Conservation (phyloP, 768 basidiomycete genomes). For the Suillus alpinus region DNA sequence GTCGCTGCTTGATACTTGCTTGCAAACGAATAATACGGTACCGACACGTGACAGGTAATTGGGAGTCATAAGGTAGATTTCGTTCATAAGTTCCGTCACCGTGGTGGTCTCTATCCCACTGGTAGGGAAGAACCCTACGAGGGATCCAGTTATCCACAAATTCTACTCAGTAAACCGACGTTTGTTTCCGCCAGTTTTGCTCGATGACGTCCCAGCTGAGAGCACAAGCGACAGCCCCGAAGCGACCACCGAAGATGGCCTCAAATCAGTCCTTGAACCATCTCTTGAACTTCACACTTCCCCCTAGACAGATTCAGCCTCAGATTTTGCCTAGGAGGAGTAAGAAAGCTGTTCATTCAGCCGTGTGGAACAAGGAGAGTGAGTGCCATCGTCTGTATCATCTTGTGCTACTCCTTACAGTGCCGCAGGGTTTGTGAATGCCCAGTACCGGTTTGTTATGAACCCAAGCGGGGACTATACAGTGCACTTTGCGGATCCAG, state of each 20-base stretch:
- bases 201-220: slow-evolving; percentile 28
- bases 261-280: slow-evolving; percentile 69
- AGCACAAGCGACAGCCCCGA: slow-evolving; percentile 38
- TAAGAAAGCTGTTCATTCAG: slow-evolving; percentile 60
- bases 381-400: slow-evolving; percentile 37
- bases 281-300: slow-evolving; percentile 91
- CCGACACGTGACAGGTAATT: slow-evolving; percentile 24
- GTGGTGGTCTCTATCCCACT: slow-evolving; percentile 40
- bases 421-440: slow-evolving; percentile 83
- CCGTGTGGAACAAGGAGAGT: slow-evolving; percentile 92
- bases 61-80: slow-evolving; percentile 18
- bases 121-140: slow-evolving; percentile 45
- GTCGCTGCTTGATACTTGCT: background rate
- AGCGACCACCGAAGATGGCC: slow-evolving; percentile 68
- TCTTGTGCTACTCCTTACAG: slow-evolving; percentile 17
- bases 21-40: background rate
- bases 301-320: slow-evolving; percentile 74
- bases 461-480: slow-evolving; percentile 90
- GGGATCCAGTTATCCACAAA: slow-evolving; percentile 9
- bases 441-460: slow-evolving; percentile 94
- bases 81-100: background rate
- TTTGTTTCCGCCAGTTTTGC: slow-evolving; percentile 15
- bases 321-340: slow-evolving; percentile 69
- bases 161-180: background rate
- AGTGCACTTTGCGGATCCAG: slow-evolving; percentile 95